A percentile compares a stretch with the other conserved stretches of the same genome.
Conservation (phyloP, 129 eudicot species). For the Lactuca sativa region DNA sequence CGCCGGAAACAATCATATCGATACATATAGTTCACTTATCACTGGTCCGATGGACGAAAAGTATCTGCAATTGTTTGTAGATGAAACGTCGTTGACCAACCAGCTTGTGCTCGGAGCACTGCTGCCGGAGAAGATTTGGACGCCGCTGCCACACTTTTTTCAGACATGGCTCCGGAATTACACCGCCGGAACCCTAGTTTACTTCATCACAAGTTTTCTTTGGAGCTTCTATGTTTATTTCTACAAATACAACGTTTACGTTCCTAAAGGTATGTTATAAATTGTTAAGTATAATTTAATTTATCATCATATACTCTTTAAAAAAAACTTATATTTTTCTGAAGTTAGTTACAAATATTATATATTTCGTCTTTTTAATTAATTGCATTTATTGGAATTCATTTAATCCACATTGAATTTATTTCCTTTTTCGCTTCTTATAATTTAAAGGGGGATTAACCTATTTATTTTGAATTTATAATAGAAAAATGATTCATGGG, state of each 20-base stretch:
- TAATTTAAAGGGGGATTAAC: no score
- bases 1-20: not conserved
- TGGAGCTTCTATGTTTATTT: conserved; percentile 84
- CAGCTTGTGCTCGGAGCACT: conserved; percentile 55
- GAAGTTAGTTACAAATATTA: not conserved
- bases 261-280: conserved; percentile 70
- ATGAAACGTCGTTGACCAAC: conserved; percentile 65
- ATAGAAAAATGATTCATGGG: not conserved
- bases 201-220: conserved; percentile 60
- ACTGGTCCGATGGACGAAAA: conserved; percentile 30
- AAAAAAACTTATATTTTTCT: not conserved
- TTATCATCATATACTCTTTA: not conserved
- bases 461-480: not conserved
- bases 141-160: conserved; percentile 56
- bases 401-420: not conserved
- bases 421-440: not conserved
- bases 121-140: conserved; percentile 61
- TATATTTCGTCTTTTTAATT: not conserved
- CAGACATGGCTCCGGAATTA: conserved; percentile 90
- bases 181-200: conserved; percentile 63
- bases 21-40: not conserved
- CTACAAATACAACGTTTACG: conserved; percentile 60
- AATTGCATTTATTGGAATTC: not conserved
- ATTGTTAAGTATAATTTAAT: no score
- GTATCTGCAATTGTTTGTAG: conserved; percentile 49